Percentiles rank a stretch among this genome's conserved stretches.
Conservation (phyloP, 495 filamentous ascomycete species). For the Daldinia bambusicola region DNA sequence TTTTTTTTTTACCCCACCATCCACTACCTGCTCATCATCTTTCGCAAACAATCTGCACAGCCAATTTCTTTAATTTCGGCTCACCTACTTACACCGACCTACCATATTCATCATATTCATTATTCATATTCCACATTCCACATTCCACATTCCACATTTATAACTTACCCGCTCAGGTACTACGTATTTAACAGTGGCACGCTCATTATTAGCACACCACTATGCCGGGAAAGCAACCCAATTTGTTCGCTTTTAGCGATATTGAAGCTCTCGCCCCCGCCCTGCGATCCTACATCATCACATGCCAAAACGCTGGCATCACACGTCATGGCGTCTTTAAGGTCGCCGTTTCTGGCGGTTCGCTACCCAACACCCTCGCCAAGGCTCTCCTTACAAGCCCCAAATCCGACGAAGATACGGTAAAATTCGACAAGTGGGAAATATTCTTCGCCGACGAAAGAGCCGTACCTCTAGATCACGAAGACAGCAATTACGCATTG, state of each 20-base stretch:
- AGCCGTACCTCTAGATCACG: conserved; percentile 87
- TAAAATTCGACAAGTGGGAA: conserved; percentile 89
- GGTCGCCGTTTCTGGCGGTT: conserved; percentile 92
- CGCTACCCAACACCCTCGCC: conserved; percentile 86
- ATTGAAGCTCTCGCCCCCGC: conserved; percentile 73
- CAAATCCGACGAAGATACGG: conserved; percentile 67
- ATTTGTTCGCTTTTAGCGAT: conserved; percentile 82
- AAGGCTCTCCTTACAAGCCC: conserved; percentile 74
- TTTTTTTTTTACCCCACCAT: conserved; percentile 24
- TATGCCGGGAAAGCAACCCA: conserved; percentile 78
- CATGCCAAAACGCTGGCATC: conserved; percentile 79
- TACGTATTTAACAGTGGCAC: not conserved
- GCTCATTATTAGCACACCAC: conserved; percentile 29
- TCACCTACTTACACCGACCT: conserved; percentile 8
- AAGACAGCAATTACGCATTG: conserved; percentile 92
- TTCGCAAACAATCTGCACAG: conserved; percentile 29
- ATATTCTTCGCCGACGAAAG: conserved; percentile 99
- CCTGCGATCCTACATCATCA: conserved; percentile 82
- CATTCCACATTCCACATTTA: conserved; percentile 12
- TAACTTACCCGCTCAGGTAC: conserved; percentile 2
- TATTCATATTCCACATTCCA: not conserved
- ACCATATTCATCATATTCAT: not conserved
- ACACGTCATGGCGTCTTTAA: conserved; percentile 85
- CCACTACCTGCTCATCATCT: not conserved
- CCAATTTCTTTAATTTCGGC: conserved; percentile 15